Evolutionary conservation across 495 filamentous ascomycete genomes (phyloP).

Genomic region (Aspergillus sclerotiicarbonarius): DNA sequence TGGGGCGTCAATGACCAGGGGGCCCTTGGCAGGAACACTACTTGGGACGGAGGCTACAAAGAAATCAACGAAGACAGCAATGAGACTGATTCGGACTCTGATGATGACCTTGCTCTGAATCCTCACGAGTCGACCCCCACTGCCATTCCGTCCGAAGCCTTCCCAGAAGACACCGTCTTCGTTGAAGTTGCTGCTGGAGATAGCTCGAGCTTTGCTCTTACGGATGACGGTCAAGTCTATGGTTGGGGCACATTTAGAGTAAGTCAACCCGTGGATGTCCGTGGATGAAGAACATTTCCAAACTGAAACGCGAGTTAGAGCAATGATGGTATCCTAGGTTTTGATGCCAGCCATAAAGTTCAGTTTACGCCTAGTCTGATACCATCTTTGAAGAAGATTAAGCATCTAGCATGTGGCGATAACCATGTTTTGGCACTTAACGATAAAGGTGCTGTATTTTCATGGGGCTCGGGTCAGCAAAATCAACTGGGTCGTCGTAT

Average conservation of each 20-base stretch:
- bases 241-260: constrained; percentile 73
- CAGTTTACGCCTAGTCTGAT: constrained; percentile 52
- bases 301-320: constrained; percentile 33
- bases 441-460: constrained; percentile 53
- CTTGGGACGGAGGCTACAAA: constrained; percentile 60
- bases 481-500: constrained; percentile 64
- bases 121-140: constrained; percentile 58
- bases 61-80: constrained; percentile 59
- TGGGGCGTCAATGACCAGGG: constrained; percentile 72
- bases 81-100: constrained; percentile 46
- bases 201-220: constrained; percentile 63
- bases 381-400: constrained; percentile 54
- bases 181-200: constrained; percentile 62
- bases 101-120: constrained; percentile 59
- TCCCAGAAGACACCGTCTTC: constrained; percentile 56
- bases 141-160: constrained; percentile 49
- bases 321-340: constrained; percentile 59
- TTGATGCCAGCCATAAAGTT: constrained; percentile 40
- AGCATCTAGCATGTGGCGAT: constrained; percentile 52
- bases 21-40: constrained; percentile 60
- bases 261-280: constrained; percentile 23
- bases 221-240: constrained; percentile 63
- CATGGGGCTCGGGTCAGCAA: constrained; percentile 64
- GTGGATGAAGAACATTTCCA: background rate
- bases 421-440: constrained; percentile 65